Evolutionary conservation across 805 yeast genomes (phyloP).

Genomic region (Ogataea wickerhamii): DNA sequence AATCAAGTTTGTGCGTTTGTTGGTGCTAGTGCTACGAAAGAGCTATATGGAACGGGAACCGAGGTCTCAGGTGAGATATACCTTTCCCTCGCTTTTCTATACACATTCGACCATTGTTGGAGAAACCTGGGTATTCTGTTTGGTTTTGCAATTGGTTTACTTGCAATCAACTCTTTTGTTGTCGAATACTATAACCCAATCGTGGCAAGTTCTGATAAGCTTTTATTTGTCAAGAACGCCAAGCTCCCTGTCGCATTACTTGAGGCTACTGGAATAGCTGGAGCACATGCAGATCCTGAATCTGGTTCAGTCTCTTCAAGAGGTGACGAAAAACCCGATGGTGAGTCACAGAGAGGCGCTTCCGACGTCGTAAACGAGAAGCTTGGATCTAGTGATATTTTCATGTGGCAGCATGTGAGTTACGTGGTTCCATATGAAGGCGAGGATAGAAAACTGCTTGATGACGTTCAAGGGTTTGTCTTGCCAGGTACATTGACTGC

Average conservation of each 20-base stretch:
- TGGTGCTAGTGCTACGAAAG: constrained; percentile 40
- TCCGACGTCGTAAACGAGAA: constrained; percentile 14
- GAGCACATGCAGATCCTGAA: constrained; percentile 28
- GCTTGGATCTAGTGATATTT: constrained; percentile 43
- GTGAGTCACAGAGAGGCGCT: constrained; percentile 13
- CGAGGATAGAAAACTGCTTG: constrained; percentile 38
- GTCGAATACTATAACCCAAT: constrained; percentile 32
- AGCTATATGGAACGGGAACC: constrained; percentile 22
- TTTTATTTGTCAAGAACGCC: constrained; percentile 30
- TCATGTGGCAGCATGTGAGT: constrained; percentile 60
- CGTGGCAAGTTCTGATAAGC: constrained; percentile 32
- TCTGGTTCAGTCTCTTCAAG: constrained; percentile 21
- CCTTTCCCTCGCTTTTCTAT: constrained; percentile 43
- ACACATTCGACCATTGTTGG: constrained; percentile 64
- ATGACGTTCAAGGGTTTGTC: constrained; percentile 42
- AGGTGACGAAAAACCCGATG: constrained; percentile 16
- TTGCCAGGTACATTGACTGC: constrained; percentile 58
- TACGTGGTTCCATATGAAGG: constrained; percentile 53
- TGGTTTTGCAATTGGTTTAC: constrained; percentile 40
- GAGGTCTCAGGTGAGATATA: constrained; percentile 53
- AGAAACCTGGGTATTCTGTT: constrained; percentile 63
- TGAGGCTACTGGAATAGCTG: constrained; percentile 32
- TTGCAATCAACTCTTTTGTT: constrained; percentile 26
- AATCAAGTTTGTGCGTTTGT: constrained; percentile 50
- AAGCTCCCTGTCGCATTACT: constrained; percentile 21